phyloP scores from a whole-genome alignment of 192 early-diverging fungal genomes.

The Gonapodya prolifera region DNA sequence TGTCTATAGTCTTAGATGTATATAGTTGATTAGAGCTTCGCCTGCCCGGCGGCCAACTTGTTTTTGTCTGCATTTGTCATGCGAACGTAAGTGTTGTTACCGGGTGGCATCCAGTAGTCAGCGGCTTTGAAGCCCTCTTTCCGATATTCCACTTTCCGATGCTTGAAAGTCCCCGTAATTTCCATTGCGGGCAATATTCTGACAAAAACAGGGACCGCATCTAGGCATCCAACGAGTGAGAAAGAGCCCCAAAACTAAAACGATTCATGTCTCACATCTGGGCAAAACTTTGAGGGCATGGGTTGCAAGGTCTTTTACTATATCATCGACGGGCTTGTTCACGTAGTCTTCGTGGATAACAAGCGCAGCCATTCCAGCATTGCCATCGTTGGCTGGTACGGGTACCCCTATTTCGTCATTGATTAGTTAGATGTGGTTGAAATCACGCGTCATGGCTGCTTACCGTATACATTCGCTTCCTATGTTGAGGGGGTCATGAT shows the following conservation, averaged over 20 bases:
- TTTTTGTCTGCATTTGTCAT: not conserved
- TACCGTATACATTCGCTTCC: not conserved
- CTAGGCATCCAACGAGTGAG: not conserved
- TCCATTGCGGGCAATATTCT: not conserved
- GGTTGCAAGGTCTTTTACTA: not conserved
- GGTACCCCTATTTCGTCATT: not conserved
- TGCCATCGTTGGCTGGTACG: not conserved
- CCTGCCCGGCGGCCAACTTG: not conserved
- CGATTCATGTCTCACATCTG: not conserved
- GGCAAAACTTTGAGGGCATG: not conserved
- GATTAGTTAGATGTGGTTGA: not conserved
- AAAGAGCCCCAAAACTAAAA: not conserved
- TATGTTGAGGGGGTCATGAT: not conserved
- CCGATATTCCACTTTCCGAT: not conserved
- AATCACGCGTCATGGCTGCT: not conserved
- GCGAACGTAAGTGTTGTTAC: not conserved
- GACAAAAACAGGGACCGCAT: constrained; percentile 2
- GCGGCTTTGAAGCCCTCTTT: not conserved
- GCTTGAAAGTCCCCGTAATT: constrained; percentile 4
- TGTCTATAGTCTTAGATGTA: constrained; percentile 1
- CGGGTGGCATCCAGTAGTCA: constrained; percentile 4
- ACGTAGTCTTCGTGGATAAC: not conserved
- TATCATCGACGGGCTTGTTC: not conserved
- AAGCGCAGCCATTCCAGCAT: not conserved
- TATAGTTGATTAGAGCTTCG: not conserved